Evolutionary conservation across 2,329 filamentous ascomycete genomes (phyloP).

Genomic region (Microdochium trichocladiopsis): DNA sequence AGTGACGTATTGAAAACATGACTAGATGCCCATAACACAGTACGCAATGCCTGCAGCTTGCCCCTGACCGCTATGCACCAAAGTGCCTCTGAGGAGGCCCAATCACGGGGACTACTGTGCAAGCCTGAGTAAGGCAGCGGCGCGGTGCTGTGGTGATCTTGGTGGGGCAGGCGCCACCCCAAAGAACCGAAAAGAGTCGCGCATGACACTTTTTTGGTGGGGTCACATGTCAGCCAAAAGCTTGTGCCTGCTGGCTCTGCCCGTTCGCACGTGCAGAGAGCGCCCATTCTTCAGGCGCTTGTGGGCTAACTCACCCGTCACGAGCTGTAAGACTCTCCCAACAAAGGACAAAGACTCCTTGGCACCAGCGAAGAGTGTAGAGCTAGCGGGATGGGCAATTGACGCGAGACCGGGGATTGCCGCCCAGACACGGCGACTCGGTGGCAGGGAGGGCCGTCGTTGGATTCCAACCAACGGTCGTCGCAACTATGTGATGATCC

Average conservation of each 20-base stretch:
- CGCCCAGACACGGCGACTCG: background rate
- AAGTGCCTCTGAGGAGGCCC: too few species aligned
- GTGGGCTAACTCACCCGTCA: background rate
- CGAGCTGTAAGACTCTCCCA: too few species aligned
- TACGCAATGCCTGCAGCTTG: too few species aligned
- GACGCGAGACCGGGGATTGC: too few species aligned
- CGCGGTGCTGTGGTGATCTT: background rate
- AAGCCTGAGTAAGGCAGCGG: too few species aligned
- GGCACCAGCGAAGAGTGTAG: background rate
- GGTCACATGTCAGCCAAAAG: slow-evolving; percentile 1
- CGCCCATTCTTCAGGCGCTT: background rate
- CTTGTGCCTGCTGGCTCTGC: background rate
- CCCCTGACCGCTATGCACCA: too few species aligned
- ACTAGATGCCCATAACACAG: too few species aligned
- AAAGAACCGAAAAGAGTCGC: background rate
- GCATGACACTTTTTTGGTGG: background rate
- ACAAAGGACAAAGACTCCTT: background rate
- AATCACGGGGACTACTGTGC: too few species aligned
- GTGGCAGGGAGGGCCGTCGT: background rate
- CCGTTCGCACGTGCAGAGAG: background rate
- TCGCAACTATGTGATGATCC: too few species aligned
- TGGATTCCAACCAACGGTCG: background rate
- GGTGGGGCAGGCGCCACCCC: background rate
- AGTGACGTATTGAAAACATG: too few species aligned
- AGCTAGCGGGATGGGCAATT: too few species aligned